phyloP scores from a whole-genome alignment of 495 filamentous ascomycete species.

The Apodospora peruviana region DNA sequence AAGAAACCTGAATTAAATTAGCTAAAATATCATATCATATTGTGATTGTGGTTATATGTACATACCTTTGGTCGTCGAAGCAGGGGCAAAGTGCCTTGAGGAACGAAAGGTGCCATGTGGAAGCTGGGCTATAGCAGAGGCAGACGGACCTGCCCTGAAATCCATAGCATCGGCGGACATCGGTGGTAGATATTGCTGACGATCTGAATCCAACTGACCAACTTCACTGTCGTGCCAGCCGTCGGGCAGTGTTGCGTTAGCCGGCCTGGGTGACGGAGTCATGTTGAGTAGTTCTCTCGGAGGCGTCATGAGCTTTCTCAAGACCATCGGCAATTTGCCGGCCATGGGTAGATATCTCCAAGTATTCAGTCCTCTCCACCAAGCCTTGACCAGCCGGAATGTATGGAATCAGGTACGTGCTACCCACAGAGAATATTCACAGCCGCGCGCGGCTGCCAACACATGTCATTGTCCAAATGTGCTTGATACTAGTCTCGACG shows the following conservation, averaged over 20 bases:
- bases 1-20: no score
- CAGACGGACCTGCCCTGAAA: neutral
- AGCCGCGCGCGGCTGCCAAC: slow-evolving; percentile 9
- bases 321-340: slow-evolving; percentile 5
- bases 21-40: no score
- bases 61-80: neutral
- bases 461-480: slow-evolving; percentile 13
- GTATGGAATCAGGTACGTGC: slow-evolving; percentile 9
- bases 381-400: slow-evolving; percentile 6
- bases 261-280: slow-evolving; percentile 12
- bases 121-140: neutral
- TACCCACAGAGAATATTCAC: slow-evolving; percentile 6
- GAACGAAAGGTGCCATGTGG: neutral
- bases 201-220: slow-evolving; percentile 8
- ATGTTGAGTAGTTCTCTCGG: slow-evolving; percentile 3
- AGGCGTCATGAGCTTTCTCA: slow-evolving; percentile 3
- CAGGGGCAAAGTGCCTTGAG: neutral
- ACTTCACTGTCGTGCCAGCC: slow-evolving; percentile 12
- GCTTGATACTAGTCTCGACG: neutral
- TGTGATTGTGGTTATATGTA: no score
- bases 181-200: slow-evolving; percentile 1
- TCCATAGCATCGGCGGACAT: neutral
- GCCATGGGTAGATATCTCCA: slow-evolving; percentile 13
- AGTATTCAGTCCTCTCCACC: slow-evolving; percentile 8
- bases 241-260: slow-evolving; percentile 8